These are phyloP conservation scores for Penicillium sp. DNA, from an alignment of 2,329 filamentous ascomycete species.

Conservation along the genomic window DNA sequence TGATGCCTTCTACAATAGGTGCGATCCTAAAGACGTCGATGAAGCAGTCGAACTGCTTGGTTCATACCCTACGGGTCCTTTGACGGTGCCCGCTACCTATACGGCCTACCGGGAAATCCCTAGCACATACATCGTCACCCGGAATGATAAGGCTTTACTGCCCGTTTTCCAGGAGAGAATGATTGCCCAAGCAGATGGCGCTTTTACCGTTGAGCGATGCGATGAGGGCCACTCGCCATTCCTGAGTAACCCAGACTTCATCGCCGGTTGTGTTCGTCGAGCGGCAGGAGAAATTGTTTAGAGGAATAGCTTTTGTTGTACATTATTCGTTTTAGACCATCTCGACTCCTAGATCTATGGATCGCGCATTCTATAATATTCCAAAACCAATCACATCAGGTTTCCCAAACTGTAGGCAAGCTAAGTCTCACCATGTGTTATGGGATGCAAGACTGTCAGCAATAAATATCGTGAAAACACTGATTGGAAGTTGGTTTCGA, in stretches of 20 bases:
- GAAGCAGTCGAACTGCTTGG: constrained; percentile 25
- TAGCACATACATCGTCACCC: constrained; percentile 30
- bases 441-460: too few species aligned
- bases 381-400: too few species aligned
- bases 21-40: constrained; percentile 23
- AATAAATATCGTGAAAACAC: too few species aligned
- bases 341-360: neutral
- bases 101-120: constrained; percentile 29
- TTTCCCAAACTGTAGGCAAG: too few species aligned
- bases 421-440: too few species aligned
- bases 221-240: constrained; percentile 31
- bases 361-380: neutral
- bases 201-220: constrained; percentile 27
- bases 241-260: constrained; percentile 27
- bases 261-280: constrained; percentile 24
- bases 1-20: constrained; percentile 26
- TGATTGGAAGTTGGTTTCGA: too few species aligned
- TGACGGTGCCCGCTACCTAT: constrained; percentile 28
- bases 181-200: constrained; percentile 26
- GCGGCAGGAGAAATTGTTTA: constrained; percentile 23
- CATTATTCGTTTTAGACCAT: neutral
- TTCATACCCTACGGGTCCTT: constrained; percentile 22
- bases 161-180: constrained; percentile 25
- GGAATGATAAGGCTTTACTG: constrained; percentile 27
- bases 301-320: neutral